Evolutionary conservation across 2,329 filamentous ascomycete species (phyloP), one percentile per base, ranked within the genome.

Genomic region (Zasmidium angulare): DNA sequence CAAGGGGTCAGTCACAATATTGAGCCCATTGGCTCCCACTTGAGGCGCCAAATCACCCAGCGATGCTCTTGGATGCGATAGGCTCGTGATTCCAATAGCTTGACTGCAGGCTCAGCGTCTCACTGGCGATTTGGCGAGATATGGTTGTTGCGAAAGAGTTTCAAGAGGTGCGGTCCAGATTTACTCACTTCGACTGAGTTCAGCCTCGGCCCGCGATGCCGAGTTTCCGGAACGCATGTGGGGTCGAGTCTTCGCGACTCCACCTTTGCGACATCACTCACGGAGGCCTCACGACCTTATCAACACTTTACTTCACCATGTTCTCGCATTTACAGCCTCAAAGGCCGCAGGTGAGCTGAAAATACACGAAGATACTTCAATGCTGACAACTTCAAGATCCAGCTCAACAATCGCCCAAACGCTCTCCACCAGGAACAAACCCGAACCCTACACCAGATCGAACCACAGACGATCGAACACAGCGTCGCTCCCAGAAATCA

Each of bases 401-500:
- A 64, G n/a, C 53, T 51, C 14, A 51, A 59, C 6, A 59, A 50
- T 10, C 50, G 50, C 50, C 49, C 46, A 54, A 59, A 58, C 65
- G 63, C 63, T 11, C 63, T 58, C 12, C 60, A 58, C 49, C 70
- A 70, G 53, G 71, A 73, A 58, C 71, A 72, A 56, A 70, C 55
- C 57, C 72, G 64, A 58, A 62, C 29, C 63, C 59, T 58, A n/a
- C n/a, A n/a, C 21, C 62, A 63, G 46, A 60, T 69, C 47, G 70
- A 74, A 62, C 69, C 71, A 46, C 58, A 17, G 22, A 2, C 22
- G n/a, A n/a, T n/a, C 22, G 54, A 56, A 21, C 54, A 55, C 48
- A 46, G 48, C 29, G 29, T 61, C 20, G 69, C 58, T 48, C 77
- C 78, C 29, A 69, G 70, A 50, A 77, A 66, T n/a, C 80, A 82